Base-by-base conservation (phyloP, 306 rosid genomes). In the Vigna unguiculata region DNA sequence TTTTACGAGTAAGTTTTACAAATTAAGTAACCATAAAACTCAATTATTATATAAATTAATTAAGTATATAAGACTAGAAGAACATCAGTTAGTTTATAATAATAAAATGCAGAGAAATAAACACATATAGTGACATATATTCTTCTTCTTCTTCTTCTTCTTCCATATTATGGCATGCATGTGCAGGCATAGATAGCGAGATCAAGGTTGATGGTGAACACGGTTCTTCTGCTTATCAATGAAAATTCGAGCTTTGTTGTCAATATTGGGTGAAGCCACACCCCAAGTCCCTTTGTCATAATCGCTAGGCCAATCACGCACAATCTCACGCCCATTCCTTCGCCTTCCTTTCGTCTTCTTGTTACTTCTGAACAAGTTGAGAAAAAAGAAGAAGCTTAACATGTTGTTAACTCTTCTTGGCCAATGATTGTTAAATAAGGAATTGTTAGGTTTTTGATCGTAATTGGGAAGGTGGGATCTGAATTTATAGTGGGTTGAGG, bases 231-330 rank as follows among this genome's bases (percentile, higher is more conserved):
- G 79, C 28, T 49, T 40, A 60, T 30, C 75, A 63, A 93, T 89
- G 83, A 82, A 89, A 48, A 34, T 80, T 6, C 79, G 81, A 16
- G 97, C 95, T 65, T 76, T 89, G 19, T 46, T 55, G 79, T 93
- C 87, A 57, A 93, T 88, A 15, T 66, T 83, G 28, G 86, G 98
- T 21, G 87, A 94, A 16, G 91, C 96, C 0, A 81, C 86, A 9
- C 90, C 85, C 71, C 76, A 84, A 10, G 53, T 71, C 0, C 66
- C 86, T 80, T 30, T 78, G 83, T 93, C 98, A 7, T 75, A 84
- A 45, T 91, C 92, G 30, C 96, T 91, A 0, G 89, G 91, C 89
- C 89, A 87, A 62, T 62, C 1, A 28, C 45, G 67, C 36, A 82
- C 84, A 34, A 64, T 43, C n/a, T 46, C 52, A 69, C 34, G 0